These are phyloP conservation scores for Hyaloperonospora arabidopsidis DNA, from an alignment of 352 stramenopile genomes.

Conservation along the genomic window DNA sequence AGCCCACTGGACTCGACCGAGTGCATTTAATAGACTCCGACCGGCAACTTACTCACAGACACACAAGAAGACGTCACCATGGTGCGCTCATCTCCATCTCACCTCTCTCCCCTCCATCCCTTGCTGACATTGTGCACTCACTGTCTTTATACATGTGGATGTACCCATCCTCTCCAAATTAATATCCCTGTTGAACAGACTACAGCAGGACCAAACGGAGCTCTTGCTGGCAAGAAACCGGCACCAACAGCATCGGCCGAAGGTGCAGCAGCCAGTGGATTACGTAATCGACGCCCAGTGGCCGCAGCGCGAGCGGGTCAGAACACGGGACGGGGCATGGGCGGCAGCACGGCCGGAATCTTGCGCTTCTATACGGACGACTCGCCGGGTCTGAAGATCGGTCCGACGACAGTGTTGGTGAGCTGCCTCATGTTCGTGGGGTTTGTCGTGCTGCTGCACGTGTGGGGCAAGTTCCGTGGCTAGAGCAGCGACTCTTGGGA, in stretches of 20 bases:
- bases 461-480: constrained; percentile 94
- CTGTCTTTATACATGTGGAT: too few species aligned
- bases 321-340: constrained; percentile 81
- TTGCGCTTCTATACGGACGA: constrained; percentile 97
- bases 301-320: constrained; percentile 30
- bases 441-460: constrained; percentile 94
- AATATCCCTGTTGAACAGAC: too few species aligned
- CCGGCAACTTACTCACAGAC: too few species aligned
- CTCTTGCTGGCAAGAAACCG: constrained; percentile 53
- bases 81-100: too few species aligned
- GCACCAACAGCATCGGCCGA: constrained; percentile 50
- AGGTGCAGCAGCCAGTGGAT: constrained; percentile 54
- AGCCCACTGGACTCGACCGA: too few species aligned
- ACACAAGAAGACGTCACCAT: too few species aligned
- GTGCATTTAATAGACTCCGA: too few species aligned
- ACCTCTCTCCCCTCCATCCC: too few species aligned
- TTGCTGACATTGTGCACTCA: too few species aligned
- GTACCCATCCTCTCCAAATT: too few species aligned
- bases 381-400: constrained; percentile 93
- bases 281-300: constrained; percentile 68
- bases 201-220: constrained; percentile 31
- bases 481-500: constrained; percentile 36
- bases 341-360: constrained; percentile 86
- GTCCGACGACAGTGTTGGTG: constrained; percentile 93
- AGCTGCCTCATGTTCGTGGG: constrained; percentile 93